Percentiles rank a stretch among this genome's conserved stretches.
phyloP scores from a whole-genome alignment of 352 stramenopile genomes.

The Globisporangium perplexum region DNA sequence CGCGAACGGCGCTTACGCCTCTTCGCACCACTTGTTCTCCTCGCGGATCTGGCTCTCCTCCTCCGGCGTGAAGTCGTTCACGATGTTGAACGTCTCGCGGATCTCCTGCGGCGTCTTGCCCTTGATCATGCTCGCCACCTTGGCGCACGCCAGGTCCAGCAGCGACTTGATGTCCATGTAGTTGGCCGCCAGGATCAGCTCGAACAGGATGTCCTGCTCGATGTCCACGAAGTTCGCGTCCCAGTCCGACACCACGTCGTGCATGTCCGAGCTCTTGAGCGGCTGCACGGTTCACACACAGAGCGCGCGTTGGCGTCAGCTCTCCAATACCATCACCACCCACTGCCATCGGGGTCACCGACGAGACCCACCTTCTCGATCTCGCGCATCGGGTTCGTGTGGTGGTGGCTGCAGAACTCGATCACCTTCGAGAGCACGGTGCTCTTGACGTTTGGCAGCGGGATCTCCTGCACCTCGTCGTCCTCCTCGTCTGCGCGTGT shows the following conservation, averaged over 20 bases:
- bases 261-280: slow-evolving; percentile 97
- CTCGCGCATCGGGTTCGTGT: slow-evolving; percentile 97
- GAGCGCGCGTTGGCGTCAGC: not conserved
- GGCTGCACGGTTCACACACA: slow-evolving; percentile 53
- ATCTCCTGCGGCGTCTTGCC: slow-evolving; percentile 99
- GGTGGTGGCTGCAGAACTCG: slow-evolving; percentile 94
- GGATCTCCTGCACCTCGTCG: slow-evolving; percentile 95
- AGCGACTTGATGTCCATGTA: slow-evolving; percentile 99
- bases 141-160: slow-evolving; percentile 89
- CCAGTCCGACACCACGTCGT: slow-evolving; percentile 99
- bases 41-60: slow-evolving; percentile 99
- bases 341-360: no score
- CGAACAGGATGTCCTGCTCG: slow-evolving; percentile 98
- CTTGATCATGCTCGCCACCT: slow-evolving; percentile 93
- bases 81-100: slow-evolving; percentile 99
- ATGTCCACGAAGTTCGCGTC: slow-evolving; percentile 99
- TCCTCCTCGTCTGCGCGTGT: slow-evolving; percentile 86
- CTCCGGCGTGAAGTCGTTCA: slow-evolving; percentile 99
- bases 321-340: not conserved
- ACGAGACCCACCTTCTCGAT: slow-evolving; percentile 93
- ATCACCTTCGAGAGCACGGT: slow-evolving; percentile 96
- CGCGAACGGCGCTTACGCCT: slow-evolving; percentile 94
- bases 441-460: slow-evolving; percentile 97
- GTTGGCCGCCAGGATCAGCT: slow-evolving; percentile 99
- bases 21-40: slow-evolving; percentile 99